A percentile compares a stretch with the other conserved stretches of the same genome.
Evolutionary conservation across 257 asterid genomes (phyloP).

Genomic region (Datura wrightii): DNA sequence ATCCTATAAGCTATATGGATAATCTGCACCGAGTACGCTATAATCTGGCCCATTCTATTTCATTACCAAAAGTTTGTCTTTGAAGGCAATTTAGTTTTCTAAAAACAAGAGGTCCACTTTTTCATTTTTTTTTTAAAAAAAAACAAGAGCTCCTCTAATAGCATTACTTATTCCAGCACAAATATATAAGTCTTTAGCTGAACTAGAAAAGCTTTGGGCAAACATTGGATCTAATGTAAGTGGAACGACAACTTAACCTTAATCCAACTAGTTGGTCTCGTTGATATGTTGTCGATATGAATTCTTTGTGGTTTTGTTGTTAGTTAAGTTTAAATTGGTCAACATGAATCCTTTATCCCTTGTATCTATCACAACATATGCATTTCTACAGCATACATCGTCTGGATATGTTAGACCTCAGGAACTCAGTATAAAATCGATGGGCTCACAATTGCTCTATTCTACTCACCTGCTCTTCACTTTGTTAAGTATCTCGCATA

Average conservation of each 20-base stretch:
- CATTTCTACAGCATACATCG: slow-evolving; percentile 13
- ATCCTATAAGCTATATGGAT: not conserved
- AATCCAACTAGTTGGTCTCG: not conserved
- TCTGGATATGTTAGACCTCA: not conserved
- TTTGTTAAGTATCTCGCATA: slow-evolving; percentile 3
- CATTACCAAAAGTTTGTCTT: not conserved
- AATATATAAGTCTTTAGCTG: not conserved
- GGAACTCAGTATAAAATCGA: not conserved
- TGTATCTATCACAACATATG: not conserved
- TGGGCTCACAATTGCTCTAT: not conserved
- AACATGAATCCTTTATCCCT: slow-evolving; percentile 14
- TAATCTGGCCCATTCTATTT: not conserved
- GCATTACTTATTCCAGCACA: not conserved
- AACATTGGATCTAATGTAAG: not conserved
- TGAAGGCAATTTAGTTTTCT: slow-evolving; percentile 1
- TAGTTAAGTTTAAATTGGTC: slow-evolving; percentile 11
- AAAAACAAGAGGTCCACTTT: not conserved
- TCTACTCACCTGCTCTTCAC: not conserved
- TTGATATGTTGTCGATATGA: not conserved
- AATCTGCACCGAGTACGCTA: not conserved
- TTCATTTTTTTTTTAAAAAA: not conserved
- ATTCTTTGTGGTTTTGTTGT: not conserved
- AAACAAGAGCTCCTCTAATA: not conserved
- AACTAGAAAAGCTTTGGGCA: not conserved
- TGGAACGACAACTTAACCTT: not conserved